Evolutionary conservation across 176 grass and related monocot genomes (phyloP), one percentile per base, ranked within the genome.

Genomic region (Cocos nucifera): DNA sequence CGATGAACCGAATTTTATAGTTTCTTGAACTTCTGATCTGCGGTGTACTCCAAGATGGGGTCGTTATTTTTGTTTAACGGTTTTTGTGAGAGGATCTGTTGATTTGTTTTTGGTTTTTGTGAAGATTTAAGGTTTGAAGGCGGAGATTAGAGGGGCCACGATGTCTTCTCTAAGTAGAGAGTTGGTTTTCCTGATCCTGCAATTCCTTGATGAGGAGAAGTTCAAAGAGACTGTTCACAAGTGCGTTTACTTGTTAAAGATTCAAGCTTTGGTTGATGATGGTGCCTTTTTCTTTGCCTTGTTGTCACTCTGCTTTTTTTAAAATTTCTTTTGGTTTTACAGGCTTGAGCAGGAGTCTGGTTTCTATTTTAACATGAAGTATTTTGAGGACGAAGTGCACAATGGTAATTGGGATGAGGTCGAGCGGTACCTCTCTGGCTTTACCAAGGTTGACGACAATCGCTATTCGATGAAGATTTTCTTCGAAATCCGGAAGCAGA

Each of bases 281-380:
- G 35, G 35, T 14, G 22, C 3, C 30, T 39, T 18, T 3, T 17
- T 39, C 18, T 18, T 61, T 27, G 15, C 17, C 35, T 61, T 61
- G 16, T 56, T 3, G 6, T 56, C 22, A 22, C 18, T 14, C 3
- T 56, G 19, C n/a, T 20, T 22, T 56, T 22, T 19, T 24, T 75
- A 27, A 3, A 27, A 3, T 66, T 67, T 51, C 6, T 49, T 59
- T 32, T 65, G 17, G 25, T 57, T 61, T 77, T 21, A 17, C 56
- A 89, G 86, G 74, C 83, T 95, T 5, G 86, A 95, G 64, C 90
- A 90, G 73, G 85, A 95, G 71, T 95, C 89, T 3, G 85, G 89
- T 0, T 89, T 95, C 74, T 95, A 95, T 75, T 89, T 95, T 64
- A 95, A 90, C 74, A 87, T 95, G 90, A 90, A 87, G 67, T 90